Conservation (phyloP, 1,139 yeast species). For the Candida frijolesensis region DNA sequence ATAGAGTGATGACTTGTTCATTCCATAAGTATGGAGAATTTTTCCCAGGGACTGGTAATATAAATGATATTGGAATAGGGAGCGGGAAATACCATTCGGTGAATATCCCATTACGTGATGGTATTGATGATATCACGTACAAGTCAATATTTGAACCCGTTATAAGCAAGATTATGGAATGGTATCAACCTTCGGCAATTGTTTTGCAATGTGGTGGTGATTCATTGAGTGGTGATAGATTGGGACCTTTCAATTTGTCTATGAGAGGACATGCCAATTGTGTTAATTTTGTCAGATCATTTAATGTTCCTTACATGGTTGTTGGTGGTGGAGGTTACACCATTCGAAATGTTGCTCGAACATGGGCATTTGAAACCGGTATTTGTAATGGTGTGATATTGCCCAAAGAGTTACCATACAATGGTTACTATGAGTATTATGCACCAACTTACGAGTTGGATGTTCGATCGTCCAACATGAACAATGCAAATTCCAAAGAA, state of each 20-base stretch:
- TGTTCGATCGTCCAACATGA: slow-evolving; percentile 95
- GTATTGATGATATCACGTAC: slow-evolving; percentile 92
- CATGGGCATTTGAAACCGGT: slow-evolving; percentile 97
- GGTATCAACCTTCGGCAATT: slow-evolving; percentile 91
- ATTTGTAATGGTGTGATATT: slow-evolving; percentile 76
- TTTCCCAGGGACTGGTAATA: slow-evolving; percentile 94
- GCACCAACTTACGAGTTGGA: slow-evolving; percentile 95
- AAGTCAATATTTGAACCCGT: slow-evolving; percentile 88
- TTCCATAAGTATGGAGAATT: slow-evolving; percentile 96
- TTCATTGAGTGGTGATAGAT: slow-evolving; percentile 87
- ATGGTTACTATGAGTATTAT: slow-evolving; percentile 94
- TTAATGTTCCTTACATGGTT: slow-evolving; percentile 89
- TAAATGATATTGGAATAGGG: slow-evolving; percentile 85
- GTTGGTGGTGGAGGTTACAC: slow-evolving; percentile 99
- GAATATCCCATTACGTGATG: slow-evolving; percentile 91
- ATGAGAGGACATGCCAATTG: slow-evolving; percentile 96
- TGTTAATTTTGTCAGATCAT: slow-evolving; percentile 80
- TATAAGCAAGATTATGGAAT: slow-evolving; percentile 79
- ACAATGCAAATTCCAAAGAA: slow-evolving; percentile 93
- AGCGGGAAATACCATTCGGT: slow-evolving; percentile 84
- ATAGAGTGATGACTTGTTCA: slow-evolving; percentile 94
- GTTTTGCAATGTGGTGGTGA: slow-evolving; percentile 98
- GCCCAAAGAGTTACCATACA: slow-evolving; percentile 87
- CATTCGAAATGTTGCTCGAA: slow-evolving; percentile 94
- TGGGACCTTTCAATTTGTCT: slow-evolving; percentile 91